phyloP scores from a whole-genome alignment of 805 yeast species.

The Vanderwaltozyma verrucispora region DNA sequence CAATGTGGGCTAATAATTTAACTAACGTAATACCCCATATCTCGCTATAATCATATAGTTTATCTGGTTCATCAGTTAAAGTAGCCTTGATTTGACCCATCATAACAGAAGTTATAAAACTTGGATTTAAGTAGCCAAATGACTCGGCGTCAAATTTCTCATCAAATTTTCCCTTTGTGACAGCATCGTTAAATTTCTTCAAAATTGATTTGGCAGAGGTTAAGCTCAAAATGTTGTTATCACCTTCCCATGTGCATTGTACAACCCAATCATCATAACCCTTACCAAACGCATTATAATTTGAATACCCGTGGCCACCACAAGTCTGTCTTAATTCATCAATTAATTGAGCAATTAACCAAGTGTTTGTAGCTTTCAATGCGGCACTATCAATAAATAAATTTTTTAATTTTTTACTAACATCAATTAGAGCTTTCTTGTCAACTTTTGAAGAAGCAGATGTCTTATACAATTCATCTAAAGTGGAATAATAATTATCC shows the following conservation, averaged over 20 bases:
- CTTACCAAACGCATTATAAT: constrained; percentile 86
- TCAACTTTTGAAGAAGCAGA: constrained; percentile 34
- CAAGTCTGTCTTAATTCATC: constrained; percentile 89
- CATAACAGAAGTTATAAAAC: constrained; percentile 17
- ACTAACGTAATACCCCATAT: constrained; percentile 26
- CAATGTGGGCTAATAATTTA: constrained; percentile 21
- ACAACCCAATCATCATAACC: constrained; percentile 93
- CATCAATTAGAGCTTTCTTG: constrained; percentile 37
- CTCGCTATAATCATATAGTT: constrained; percentile 25
- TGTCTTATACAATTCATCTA: constrained; percentile 45
- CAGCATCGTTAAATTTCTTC: constrained; percentile 32
- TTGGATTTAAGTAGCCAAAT: constrained; percentile 22
- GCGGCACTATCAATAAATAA: constrained; percentile 81
- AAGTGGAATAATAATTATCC: constrained; percentile 38
- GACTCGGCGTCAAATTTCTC: constrained; percentile 24
- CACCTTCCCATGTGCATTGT: constrained; percentile 98
- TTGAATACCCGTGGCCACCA: constrained; percentile 94
- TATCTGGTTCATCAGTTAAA: constrained; percentile 21
- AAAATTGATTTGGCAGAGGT: constrained; percentile 68
- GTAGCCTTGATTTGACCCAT: constrained; percentile 16
- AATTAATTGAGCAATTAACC: constrained; percentile 71
- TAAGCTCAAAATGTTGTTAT: constrained; percentile 76
- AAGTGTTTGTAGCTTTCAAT: constrained; percentile 79
- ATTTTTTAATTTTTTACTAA: constrained; percentile 47
- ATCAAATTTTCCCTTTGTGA: constrained; percentile 28